Percentiles rank a stretch among this genome's conserved stretches.
Evolutionary conservation across 2,329 filamentous ascomycete species (phyloP).

Genomic region (Ceratocystis diversiconidia): DNA sequence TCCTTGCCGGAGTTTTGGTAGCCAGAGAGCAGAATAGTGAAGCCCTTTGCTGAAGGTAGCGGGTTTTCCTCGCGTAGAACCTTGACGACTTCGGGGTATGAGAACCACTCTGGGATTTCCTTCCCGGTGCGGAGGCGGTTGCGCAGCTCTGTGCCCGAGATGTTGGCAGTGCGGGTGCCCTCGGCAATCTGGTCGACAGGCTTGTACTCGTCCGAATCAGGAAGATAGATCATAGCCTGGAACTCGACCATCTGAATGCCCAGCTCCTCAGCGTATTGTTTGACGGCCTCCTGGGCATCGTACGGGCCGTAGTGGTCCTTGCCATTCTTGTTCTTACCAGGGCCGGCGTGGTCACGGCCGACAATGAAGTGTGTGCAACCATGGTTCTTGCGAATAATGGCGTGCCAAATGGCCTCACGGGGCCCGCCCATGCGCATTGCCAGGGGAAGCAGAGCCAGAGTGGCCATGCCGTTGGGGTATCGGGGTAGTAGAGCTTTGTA

Average conservation of each 20-base stretch:
- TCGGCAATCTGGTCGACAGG: slow-evolving; percentile 79
- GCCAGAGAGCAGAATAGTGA: slow-evolving; percentile 95
- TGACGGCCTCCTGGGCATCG: slow-evolving; percentile 88
- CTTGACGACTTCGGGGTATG: slow-evolving; percentile 94
- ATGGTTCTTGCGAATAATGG: slow-evolving; percentile 99
- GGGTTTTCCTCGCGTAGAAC: slow-evolving; percentile 95
- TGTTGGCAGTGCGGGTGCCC: slow-evolving; percentile 75
- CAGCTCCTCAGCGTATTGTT: slow-evolving; percentile 92
- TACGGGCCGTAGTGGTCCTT: slow-evolving; percentile 97
- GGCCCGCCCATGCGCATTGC: slow-evolving; percentile 99
- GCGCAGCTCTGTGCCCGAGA: slow-evolving; percentile 81
- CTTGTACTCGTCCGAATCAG: slow-evolving; percentile 90
- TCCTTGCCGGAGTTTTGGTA: slow-evolving; percentile 97
- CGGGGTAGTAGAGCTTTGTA: slow-evolving; percentile 93
- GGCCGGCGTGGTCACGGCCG: slow-evolving; percentile 92
- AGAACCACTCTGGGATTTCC: slow-evolving; percentile 98
- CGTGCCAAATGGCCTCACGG: slow-evolving; percentile 98
- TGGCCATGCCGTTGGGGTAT: slow-evolving; percentile 98
- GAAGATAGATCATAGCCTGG: slow-evolving; percentile 99
- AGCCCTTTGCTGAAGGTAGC: slow-evolving; percentile 78
- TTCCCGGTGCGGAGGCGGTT: slow-evolving; percentile 78
- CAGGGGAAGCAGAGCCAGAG: slow-evolving; percentile 81
- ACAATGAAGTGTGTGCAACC: slow-evolving; percentile 99
- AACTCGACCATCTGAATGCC: slow-evolving; percentile 98
- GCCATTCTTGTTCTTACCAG: slow-evolving; percentile 95